Evolutionary conservation across 139 green algal genomes (phyloP).

Genomic region (Tetraselmis striata): DNA sequence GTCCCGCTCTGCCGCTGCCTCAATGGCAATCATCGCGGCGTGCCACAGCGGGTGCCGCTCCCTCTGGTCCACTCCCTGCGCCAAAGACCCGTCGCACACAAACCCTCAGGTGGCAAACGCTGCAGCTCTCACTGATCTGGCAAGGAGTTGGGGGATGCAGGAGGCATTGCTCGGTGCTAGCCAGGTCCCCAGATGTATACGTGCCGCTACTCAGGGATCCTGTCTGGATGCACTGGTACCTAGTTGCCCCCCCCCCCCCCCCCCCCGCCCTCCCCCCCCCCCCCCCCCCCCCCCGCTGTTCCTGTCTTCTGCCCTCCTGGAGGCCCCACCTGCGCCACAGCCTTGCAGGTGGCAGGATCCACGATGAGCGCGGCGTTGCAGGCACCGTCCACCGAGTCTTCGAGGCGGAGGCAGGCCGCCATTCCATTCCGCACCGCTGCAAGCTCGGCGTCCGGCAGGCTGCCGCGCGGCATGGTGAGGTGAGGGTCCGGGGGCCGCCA

Average conservation of each 20-base stretch:
- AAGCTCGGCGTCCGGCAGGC: conserved; percentile 4
- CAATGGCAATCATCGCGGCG: conserved; percentile 66
- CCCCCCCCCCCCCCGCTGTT: too few relatives aligned
- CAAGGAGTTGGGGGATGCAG: too few relatives aligned
- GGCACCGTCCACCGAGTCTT: neutral
- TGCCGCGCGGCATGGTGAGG: neutral
- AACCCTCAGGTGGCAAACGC: neutral
- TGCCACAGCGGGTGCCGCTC: conserved; percentile 62
- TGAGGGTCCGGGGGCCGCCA: conserved; percentile 46
- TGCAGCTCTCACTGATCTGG: neutral
- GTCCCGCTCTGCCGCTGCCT: conserved; percentile 52
- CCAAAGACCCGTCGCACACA: conserved; percentile 18
- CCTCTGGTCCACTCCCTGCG: conserved; percentile 26
- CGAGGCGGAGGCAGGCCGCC: conserved; percentile 21
- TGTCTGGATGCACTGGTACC: too few relatives aligned
- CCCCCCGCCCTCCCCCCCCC: too few relatives aligned
- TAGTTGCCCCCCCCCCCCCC: too few relatives aligned
- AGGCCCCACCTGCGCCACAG: conserved; percentile 14
- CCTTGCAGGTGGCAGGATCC: conserved; percentile 29
- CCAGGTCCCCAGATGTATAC: too few relatives aligned
- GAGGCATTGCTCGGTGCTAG: too few relatives aligned
- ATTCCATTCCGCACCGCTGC: conserved; percentile 41
- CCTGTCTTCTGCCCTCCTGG: too few relatives aligned
- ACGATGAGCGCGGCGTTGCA: conserved; percentile 64
- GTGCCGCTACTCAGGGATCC: too few relatives aligned